Conservation (phyloP, 768 basidiomycete species). For the Pisolithus marmoratus region DNA sequence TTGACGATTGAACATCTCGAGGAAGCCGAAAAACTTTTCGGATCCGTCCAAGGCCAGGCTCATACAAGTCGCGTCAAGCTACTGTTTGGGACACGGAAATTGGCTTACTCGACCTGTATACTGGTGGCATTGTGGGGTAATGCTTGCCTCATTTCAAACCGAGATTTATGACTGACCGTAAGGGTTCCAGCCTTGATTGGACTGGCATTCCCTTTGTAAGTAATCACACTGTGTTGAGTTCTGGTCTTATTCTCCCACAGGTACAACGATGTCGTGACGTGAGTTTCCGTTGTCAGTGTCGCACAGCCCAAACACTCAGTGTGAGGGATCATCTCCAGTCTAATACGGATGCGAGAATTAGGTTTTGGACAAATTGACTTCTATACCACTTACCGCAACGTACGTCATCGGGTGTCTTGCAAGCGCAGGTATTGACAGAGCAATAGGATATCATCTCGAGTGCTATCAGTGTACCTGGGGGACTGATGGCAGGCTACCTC, state of each 20-base stretch:
- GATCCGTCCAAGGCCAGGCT: slow-evolving; percentile 17
- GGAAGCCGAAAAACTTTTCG: slow-evolving; percentile 10
- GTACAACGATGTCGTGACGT: slow-evolving; percentile 49
- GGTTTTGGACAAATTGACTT: slow-evolving; percentile 64
- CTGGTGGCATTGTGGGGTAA: slow-evolving; percentile 49
- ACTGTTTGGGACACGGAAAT: slow-evolving; percentile 44
- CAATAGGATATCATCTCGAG: slow-evolving; percentile 49
- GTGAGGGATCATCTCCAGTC: slow-evolving; percentile 32
- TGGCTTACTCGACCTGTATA: slow-evolving; percentile 46
- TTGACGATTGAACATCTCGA: slow-evolving; percentile 49
- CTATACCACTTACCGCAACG: slow-evolving; percentile 72
- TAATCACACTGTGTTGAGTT: neutral
- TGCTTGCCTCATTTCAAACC: neutral
- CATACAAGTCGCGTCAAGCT: slow-evolving; percentile 38
- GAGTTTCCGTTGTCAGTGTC: neutral
- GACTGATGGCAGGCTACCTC: slow-evolving; percentile 47
- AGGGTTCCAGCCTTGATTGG: slow-evolving; percentile 57
- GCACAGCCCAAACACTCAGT: neutral
- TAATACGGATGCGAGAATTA: slow-evolving; percentile 60
- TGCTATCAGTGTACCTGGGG: slow-evolving; percentile 53
- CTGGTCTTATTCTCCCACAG: slow-evolving; percentile 16
- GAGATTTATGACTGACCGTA: neutral
- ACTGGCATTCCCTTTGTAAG: slow-evolving; percentile 65
- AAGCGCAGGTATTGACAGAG: slow-evolving; percentile 5
- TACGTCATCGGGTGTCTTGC: slow-evolving; percentile 14